Conservation (phyloP, 164 flowering plant species). For the Sextonia rubra region DNA sequence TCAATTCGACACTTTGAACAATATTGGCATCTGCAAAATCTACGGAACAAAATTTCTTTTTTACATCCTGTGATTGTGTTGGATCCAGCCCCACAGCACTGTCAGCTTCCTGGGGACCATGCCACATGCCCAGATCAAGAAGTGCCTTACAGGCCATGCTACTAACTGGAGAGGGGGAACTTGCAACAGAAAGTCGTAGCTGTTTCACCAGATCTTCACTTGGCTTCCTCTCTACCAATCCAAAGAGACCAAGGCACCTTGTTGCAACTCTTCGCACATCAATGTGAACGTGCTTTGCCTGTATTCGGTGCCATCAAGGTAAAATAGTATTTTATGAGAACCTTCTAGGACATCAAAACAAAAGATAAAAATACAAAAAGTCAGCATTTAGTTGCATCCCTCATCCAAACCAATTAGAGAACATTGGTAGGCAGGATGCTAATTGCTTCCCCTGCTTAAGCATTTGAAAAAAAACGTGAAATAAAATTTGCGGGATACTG, state of each 20-base stretch:
- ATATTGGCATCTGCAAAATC: constrained; percentile 31
- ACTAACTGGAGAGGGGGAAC: constrained; percentile 52
- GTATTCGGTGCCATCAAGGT: constrained; percentile 23
- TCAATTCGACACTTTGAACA: constrained; percentile 31
- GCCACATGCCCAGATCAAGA: constrained; percentile 87
- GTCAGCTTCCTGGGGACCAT: constrained; percentile 72
- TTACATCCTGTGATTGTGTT: constrained; percentile 25
- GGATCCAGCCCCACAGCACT: constrained; percentile 41
- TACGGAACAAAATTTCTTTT: constrained; percentile 18
- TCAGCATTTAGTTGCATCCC: background rate
- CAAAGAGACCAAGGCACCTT: constrained; percentile 95
- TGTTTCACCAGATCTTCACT: constrained; percentile 68
- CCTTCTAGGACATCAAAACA: background rate
- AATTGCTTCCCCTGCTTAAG: background rate
- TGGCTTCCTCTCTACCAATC: constrained; percentile 68
- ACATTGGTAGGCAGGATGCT: background rate
- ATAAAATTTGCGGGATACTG: background rate
- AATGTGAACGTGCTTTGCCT: constrained; percentile 85
- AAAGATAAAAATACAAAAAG: too few relatives aligned
- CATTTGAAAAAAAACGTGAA: background rate
- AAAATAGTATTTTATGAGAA: background rate
- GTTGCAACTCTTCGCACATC: constrained; percentile 84
- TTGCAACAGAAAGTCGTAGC: constrained; percentile 52
- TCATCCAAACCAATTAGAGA: background rate
- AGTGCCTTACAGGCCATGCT: constrained; percentile 72